Evolutionary conservation across 306 rosid species (phyloP).

Genomic region (Urtica urens): DNA sequence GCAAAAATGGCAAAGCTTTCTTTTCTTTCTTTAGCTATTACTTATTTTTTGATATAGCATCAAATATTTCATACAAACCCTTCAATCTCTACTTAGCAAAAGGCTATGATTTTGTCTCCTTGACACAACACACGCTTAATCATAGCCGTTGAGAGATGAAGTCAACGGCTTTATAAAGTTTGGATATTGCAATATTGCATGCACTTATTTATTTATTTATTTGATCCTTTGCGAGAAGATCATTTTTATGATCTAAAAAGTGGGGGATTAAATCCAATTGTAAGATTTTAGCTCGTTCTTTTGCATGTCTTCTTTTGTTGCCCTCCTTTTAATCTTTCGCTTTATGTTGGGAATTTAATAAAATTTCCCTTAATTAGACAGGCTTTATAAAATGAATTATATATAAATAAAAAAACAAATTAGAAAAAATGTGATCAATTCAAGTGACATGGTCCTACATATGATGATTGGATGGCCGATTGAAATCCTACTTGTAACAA

Average conservation of each 20-base stretch:
- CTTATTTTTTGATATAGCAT: conserved; percentile 1
- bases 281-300: conserved; percentile 21
- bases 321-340: background rate
- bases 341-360: background rate
- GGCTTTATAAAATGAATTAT: background rate
- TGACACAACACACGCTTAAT: conserved; percentile 46
- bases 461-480: conserved; percentile 18
- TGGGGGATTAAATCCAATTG: conserved; percentile 16
- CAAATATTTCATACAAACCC: no score
- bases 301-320: conserved; percentile 5
- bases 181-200: conserved; percentile 14
- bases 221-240: background rate
- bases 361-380: background rate
- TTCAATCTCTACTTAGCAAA: conserved; percentile 20
- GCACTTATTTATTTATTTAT: background rate
- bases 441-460: conserved; percentile 5
- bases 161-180: conserved; percentile 37
- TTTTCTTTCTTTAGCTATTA: background rate
- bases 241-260: conserved; percentile 4
- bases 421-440: background rate
- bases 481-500: conserved; percentile 17
- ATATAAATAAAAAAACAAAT: no score
- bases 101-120: conserved; percentile 41
- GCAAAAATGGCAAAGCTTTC: conserved; percentile 19
- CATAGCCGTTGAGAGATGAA: conserved; percentile 34